Conservation (phyloP, 768 basidiomycete species). For the Rickenella mellea region DNA sequence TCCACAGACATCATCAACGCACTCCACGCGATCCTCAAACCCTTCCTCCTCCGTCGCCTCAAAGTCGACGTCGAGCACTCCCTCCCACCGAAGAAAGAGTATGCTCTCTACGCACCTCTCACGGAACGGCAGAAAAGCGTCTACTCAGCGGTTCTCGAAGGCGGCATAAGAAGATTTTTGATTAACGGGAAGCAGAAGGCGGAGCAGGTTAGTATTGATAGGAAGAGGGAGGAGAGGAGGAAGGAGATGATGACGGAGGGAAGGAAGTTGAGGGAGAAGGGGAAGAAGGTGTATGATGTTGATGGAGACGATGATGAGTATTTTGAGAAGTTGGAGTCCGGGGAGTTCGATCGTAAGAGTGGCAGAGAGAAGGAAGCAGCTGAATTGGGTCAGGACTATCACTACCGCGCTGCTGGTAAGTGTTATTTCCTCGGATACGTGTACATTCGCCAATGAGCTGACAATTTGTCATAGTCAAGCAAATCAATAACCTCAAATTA, state of each 20-base stretch:
- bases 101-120: constrained; percentile 86
- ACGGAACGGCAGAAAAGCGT: constrained; percentile 75
- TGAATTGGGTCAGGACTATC: constrained; percentile 49
- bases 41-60: constrained; percentile 86
- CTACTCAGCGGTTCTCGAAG: constrained; percentile 71
- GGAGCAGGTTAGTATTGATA: constrained; percentile 9
- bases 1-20: constrained; percentile 62
- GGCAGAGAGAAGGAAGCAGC: constrained; percentile 36
- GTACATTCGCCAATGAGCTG: constrained; percentile 2
- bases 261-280: constrained; percentile 17
- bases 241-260: constrained; percentile 23
- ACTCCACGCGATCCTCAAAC: constrained; percentile 86
- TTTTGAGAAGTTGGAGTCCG: constrained; percentile 48
- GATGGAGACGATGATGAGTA: constrained; percentile 61
- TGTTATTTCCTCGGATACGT: constrained; percentile 4
- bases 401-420: constrained; percentile 51
- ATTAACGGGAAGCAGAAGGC: constrained; percentile 15
- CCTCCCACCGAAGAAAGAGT: constrained; percentile 90
- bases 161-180: constrained; percentile 55
- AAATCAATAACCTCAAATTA: constrained; percentile 86
- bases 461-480: constrained; percentile 43
- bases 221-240: constrained; percentile 17
- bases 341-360: constrained; percentile 28
- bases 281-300: constrained; percentile 35
- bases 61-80: constrained; percentile 79